A percentile compares a stretch with the other conserved stretches of the same genome.
Conservation (phyloP, 2,329 filamentous ascomycete genomes). For the Alternaria ethzedia region DNA sequence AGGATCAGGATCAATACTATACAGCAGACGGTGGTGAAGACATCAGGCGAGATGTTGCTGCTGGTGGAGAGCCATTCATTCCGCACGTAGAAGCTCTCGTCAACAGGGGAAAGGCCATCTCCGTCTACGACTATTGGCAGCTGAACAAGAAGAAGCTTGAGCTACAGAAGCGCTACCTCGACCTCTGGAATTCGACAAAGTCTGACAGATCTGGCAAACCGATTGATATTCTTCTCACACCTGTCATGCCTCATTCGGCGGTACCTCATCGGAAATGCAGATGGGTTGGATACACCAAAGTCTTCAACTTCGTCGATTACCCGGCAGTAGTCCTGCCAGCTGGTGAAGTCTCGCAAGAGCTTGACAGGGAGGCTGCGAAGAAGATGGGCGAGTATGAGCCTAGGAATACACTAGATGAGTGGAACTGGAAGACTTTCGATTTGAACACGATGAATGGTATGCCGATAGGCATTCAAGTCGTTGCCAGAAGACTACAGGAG, state of each 20-base stretch:
- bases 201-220: conserved; percentile 53
- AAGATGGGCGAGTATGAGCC: conserved; percentile 48
- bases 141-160: conserved; percentile 64
- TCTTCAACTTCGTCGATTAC: conserved; percentile 70
- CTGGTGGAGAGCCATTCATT: conserved; percentile 62
- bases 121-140: conserved; percentile 72
- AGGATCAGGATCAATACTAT: conserved; percentile 63
- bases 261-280: conserved; percentile 56
- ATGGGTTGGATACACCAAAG: conserved; percentile 66
- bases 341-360: conserved; percentile 53
- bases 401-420: conserved; percentile 59
- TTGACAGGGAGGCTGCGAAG: conserved; percentile 45
- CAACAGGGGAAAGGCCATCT: conserved; percentile 58
- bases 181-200: conserved; percentile 62
- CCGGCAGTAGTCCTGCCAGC: conserved; percentile 63
- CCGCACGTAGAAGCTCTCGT: conserved; percentile 61
- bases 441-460: conserved; percentile 45
- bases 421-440: conserved; percentile 56
- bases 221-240: conserved; percentile 65
- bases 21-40: conserved; percentile 69
- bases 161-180: conserved; percentile 62
- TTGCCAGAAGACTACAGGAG: conserved; percentile 46
- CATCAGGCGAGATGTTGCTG: conserved; percentile 60
- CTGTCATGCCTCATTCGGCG: conserved; percentile 66
- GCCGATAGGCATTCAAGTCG: conserved; percentile 46